Evolutionary conservation across 441 rosid species (phyloP).

Genomic region (Corymbia calophylla): DNA sequence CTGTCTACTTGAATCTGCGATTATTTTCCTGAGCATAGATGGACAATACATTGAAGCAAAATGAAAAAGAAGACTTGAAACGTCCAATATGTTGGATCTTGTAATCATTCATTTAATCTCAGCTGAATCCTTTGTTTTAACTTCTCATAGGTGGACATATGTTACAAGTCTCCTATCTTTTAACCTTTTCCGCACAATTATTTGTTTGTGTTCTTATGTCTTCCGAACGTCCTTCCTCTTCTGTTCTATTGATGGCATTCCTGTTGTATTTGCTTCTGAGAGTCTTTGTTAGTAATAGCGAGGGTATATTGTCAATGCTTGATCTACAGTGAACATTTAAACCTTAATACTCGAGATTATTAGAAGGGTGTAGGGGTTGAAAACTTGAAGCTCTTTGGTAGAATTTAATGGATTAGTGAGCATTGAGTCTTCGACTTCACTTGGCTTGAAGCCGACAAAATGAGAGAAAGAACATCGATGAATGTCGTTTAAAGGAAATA

Average conservation of each 20-base stretch:
- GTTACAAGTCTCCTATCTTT: background rate
- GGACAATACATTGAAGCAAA: background rate
- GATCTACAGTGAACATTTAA: background rate
- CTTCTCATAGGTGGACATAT: background rate
- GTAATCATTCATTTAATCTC: background rate
- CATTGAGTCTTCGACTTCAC: background rate
- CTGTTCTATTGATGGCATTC: background rate
- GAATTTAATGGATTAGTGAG: background rate
- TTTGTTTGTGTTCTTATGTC: background rate
- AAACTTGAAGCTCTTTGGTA: background rate
- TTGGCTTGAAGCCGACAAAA: background rate
- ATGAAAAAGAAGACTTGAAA: background rate
- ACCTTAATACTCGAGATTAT: background rate
- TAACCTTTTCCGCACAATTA: background rate
- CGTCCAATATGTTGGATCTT: background rate
- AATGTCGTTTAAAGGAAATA: background rate
- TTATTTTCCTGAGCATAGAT: background rate
- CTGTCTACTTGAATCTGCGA: background rate
- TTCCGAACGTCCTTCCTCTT: background rate
- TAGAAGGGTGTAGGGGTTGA: background rate
- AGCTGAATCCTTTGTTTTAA: background rate
- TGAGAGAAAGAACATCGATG: background rate
- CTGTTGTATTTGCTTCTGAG: background rate
- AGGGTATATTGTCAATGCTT: background rate
- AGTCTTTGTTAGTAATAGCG: background rate